Conservation (phyloP, 1,284 basidiomycete genomes). For the Agroathelia rolfsii region DNA sequence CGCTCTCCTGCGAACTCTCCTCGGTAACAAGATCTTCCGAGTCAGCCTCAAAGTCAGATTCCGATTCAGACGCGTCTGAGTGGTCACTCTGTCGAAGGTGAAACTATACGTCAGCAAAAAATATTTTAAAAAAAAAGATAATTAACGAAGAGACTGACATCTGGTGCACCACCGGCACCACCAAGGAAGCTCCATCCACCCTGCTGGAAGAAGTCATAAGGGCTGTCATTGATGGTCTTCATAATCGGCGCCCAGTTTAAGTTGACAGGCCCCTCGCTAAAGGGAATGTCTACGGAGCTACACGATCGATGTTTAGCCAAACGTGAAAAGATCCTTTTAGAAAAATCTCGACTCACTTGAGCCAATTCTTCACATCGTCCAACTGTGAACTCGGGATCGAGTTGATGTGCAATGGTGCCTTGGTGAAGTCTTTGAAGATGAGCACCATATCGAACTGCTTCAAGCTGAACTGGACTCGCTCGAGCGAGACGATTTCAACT, state of each 20-base stretch:
- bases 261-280: constrained; percentile 95
- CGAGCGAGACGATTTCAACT: constrained; percentile 93
- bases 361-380: constrained; percentile 97
- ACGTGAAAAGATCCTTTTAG: constrained; percentile 1
- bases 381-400: constrained; percentile 86
- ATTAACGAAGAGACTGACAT: constrained; percentile 30
- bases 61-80: constrained; percentile 60
- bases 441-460: constrained; percentile 98
- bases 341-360: constrained; percentile 63
- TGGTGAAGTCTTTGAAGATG: constrained; percentile 94
- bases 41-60: constrained; percentile 75
- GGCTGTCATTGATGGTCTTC: constrained; percentile 94
- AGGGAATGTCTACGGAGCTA: constrained; percentile 92
- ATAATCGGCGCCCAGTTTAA: constrained; percentile 97
- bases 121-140: constrained; percentile 2
- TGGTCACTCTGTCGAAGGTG: constrained; percentile 43
- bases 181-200: constrained; percentile 94
- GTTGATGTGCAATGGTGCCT: constrained; percentile 87
- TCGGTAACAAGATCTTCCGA: constrained; percentile 41
- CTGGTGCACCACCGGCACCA: constrained; percentile 62
- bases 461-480: constrained; percentile 93
- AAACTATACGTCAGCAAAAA: constrained; percentile 6
- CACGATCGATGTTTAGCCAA: constrained; percentile 8
- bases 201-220: constrained; percentile 91
- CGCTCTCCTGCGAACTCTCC: constrained; percentile 46